These are phyloP conservation scores for Earliella scabrosa DNA, from an alignment of 1,284 basidiomycete genomes.

Conservation along the genomic window DNA sequence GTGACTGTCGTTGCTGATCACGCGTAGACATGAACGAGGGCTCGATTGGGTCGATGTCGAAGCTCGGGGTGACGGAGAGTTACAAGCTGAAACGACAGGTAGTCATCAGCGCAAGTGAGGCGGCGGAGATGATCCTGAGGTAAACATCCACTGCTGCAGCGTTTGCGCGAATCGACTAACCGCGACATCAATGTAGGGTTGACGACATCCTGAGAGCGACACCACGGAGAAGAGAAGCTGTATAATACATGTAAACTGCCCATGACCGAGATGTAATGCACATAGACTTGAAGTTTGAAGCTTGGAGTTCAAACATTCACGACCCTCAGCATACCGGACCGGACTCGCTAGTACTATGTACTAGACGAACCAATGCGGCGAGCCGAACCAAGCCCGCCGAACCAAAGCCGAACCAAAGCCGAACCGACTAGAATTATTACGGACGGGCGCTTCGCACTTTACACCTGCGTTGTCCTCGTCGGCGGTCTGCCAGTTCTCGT, in stretches of 20 bases:
- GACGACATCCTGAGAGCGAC: slow-evolving; percentile 33
- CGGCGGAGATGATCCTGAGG: slow-evolving; percentile 98
- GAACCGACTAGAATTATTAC: too few species aligned
- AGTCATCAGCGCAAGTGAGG: slow-evolving; percentile 92
- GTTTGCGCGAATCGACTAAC: background rate
- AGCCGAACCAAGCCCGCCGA: too few species aligned
- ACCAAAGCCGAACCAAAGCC: too few species aligned
- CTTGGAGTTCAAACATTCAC: too few species aligned
- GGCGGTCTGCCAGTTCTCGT: too few species aligned
- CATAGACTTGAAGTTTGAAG: background rate
- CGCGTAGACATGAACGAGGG: slow-evolving; percentile 93
- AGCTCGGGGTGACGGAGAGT: slow-evolving; percentile 91
- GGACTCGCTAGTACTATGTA: too few species aligned
- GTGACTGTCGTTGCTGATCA: background rate
- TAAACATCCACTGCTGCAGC: slow-evolving; percentile 45
- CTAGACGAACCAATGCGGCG: too few species aligned
- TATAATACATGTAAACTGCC: slow-evolving; percentile 18
- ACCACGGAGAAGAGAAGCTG: slow-evolving; percentile 31
- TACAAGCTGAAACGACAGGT: slow-evolving; percentile 98
- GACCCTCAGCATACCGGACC: too few species aligned
- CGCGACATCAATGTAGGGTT: slow-evolving; percentile 17
- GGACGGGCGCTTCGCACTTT: too few species aligned
- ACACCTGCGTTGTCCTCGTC: too few species aligned
- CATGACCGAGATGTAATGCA: background rate
- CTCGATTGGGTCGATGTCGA: slow-evolving; percentile 85